These are phyloP conservation scores for Trichoderma sp. DNA, from an alignment of 2,329 filamentous ascomycete genomes.

Conservation along the genomic window DNA sequence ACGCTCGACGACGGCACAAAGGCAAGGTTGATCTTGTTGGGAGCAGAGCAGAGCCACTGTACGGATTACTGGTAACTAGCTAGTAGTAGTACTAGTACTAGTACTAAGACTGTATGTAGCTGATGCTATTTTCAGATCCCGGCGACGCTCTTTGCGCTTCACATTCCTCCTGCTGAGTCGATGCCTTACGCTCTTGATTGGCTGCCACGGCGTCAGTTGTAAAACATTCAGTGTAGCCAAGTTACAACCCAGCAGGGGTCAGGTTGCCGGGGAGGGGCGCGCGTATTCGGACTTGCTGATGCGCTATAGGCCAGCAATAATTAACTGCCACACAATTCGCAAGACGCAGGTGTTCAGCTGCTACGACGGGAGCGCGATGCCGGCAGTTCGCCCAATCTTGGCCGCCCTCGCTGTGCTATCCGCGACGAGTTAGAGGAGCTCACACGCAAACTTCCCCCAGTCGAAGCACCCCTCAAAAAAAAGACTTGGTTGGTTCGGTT, in stretches of 20 bases:
- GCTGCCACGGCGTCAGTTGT: not conserved
- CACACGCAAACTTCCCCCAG: not conserved
- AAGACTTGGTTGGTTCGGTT: not conserved
- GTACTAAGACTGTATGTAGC: not conserved
- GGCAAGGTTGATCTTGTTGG: not conserved
- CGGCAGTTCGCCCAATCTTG: not conserved
- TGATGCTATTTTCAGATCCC: not conserved
- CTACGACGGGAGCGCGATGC: not conserved
- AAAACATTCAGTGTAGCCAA: not conserved
- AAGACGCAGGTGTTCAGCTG: not conserved
- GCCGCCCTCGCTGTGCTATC: not conserved
- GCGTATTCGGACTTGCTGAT: constrained; percentile 8
- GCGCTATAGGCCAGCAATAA: not conserved
- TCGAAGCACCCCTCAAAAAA: not conserved
- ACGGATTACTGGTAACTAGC: too few species aligned
- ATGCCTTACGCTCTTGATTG: not conserved
- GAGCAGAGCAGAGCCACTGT: too few species aligned
- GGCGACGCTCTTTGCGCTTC: not conserved
- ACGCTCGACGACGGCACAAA: too few species aligned
- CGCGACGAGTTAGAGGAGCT: not conserved
- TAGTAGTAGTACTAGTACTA: too few species aligned
- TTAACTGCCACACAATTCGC: not conserved
- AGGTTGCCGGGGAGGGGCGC: not conserved
- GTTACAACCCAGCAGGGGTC: not conserved
- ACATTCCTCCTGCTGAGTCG: not conserved